These are phyloP conservation scores for Acephala macrosclerotiorum DNA, from an alignment of 2,329 filamentous ascomycete species.

Conservation along the genomic window DNA sequence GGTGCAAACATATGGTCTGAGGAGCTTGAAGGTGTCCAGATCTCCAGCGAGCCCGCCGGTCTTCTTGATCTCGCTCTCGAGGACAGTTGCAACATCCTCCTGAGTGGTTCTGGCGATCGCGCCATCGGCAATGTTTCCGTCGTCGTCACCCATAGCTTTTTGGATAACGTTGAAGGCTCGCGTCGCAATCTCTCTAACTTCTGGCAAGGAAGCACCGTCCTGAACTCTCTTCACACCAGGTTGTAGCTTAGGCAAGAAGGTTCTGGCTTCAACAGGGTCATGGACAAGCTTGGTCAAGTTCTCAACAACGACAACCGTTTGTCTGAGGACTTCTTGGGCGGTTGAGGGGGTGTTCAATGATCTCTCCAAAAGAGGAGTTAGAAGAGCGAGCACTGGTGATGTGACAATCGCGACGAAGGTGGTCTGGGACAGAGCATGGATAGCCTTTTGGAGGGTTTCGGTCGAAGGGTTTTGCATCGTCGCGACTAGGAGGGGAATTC, in stretches of 20 bases:
- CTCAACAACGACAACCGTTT: conserved; percentile 96
- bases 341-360: conserved; percentile 92
- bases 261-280: conserved; percentile 90
- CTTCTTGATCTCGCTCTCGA: conserved; percentile 80
- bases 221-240: conserved; percentile 92
- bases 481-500: conserved; percentile 90
- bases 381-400: conserved; percentile 90
- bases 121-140: conserved; percentile 60
- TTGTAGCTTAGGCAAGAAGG: conserved; percentile 92
- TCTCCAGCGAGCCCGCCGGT: conserved; percentile 68
- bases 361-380: conserved; percentile 93
- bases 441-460: conserved; percentile 90
- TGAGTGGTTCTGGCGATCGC: conserved; percentile 68
- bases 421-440: conserved; percentile 94
- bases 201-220: conserved; percentile 88
- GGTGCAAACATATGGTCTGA: conserved; percentile 77
- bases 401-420: conserved; percentile 98
- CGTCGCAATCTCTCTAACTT: conserved; percentile 89
- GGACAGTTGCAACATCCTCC: conserved; percentile 76
- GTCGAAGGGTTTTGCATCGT: conserved; percentile 94
- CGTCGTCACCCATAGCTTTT: conserved; percentile 84
- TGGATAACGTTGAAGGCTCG: conserved; percentile 87
- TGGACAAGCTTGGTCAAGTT: conserved; percentile 99
- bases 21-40: conserved; percentile 70
- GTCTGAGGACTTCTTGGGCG: conserved; percentile 90